Conservation (phyloP, 305 asterid genomes). For the Stenogyne calaminthoides region DNA sequence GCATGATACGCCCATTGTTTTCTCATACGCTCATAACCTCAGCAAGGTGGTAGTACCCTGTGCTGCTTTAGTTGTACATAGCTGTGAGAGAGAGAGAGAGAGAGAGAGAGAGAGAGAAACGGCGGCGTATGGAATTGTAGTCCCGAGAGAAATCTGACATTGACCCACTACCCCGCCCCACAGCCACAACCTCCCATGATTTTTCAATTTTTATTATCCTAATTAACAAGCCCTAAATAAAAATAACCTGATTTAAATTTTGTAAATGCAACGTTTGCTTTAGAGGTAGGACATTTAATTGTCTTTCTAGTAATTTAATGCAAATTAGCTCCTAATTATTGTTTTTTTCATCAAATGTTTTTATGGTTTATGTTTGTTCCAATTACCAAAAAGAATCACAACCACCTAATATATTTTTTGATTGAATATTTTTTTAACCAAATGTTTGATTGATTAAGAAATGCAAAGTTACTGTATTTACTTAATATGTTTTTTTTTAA, state of each 20-base stretch:
- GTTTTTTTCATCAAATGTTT: no score
- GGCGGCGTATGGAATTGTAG: conserved; percentile 25
- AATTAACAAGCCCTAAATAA: neutral
- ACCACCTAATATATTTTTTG: no score
- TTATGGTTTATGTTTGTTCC: no score
- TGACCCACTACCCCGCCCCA: neutral
- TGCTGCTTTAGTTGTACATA: conserved; percentile 35
- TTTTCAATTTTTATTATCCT: neutral
- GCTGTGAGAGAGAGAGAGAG: conserved; percentile 12
- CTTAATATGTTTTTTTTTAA: no score
- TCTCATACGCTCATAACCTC: conserved; percentile 38
- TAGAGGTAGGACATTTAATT: no score
- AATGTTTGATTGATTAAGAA: no score
- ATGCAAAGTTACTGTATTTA: no score
- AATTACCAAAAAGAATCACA: no score
- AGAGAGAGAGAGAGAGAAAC: neutral
- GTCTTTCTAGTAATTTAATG: no score
- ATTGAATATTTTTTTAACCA: no score
- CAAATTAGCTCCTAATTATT: neutral
- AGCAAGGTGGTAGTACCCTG: conserved; percentile 32
- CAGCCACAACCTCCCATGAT: neutral
- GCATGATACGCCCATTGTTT: conserved; percentile 63
- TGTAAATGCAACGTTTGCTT: neutral
- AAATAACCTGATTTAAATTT: neutral
- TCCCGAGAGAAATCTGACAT: conserved; percentile 6